A percentile compares a stretch with the other conserved stretches of the same genome.
Conservation (phyloP, 176 grass and related monocot genomes). For the Hsuehochloa calcarea region DNA sequence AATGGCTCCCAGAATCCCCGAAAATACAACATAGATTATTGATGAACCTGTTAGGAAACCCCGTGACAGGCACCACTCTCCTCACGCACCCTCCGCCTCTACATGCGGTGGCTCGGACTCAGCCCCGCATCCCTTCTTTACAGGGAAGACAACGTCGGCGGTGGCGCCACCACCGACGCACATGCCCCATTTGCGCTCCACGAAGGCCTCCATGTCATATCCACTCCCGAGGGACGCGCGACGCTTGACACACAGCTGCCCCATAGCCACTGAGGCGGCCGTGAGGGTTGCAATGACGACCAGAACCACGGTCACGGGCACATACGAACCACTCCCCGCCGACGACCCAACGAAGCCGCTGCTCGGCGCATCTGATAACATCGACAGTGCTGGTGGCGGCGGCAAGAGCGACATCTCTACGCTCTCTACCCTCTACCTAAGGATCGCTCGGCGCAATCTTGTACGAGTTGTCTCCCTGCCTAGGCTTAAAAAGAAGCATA, state of each 20-base stretch:
- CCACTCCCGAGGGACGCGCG: not conserved
- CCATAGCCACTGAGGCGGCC: slow-evolving; percentile 30
- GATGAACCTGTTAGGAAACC: not conserved
- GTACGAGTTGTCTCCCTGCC: not conserved
- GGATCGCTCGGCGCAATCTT: too few relatives aligned
- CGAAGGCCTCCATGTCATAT: not conserved
- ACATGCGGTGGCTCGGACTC: not conserved
- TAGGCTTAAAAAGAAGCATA: not conserved
- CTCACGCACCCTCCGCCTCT: not conserved
- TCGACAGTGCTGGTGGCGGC: not conserved
- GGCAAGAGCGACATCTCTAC: slow-evolving; percentile 5
- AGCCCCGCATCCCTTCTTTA: not conserved
- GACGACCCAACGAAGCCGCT: not conserved
- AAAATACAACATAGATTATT: not conserved
- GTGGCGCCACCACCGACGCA: not conserved
- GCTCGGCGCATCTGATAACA: not conserved
- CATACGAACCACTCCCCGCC: not conserved
- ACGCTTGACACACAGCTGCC: slow-evolving; percentile 20
- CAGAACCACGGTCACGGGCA: slow-evolving; percentile 27
- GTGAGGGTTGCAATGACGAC: not conserved
- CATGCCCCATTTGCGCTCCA: slow-evolving; percentile 1
- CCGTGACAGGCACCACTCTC: not conserved
- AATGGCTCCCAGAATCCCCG: not conserved
- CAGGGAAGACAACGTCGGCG: not conserved
- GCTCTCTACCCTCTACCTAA: not conserved